Conservation (phyloP, 2,329 filamentous ascomycete genomes). For the Aspergillus terreus region DNA sequence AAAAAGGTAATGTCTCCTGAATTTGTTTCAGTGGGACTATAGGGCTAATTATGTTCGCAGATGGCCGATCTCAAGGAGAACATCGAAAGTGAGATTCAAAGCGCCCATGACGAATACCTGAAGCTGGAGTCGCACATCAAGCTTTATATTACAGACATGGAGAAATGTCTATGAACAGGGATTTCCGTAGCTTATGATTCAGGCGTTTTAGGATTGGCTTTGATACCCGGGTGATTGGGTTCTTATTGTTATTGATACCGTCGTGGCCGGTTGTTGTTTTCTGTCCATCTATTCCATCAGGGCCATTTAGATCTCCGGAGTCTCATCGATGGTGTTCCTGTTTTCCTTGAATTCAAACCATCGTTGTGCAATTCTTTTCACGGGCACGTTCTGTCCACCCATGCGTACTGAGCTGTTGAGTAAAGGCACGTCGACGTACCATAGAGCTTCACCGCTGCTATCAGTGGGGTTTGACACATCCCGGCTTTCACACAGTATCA, state of each 20-base stretch:
- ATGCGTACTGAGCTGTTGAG: slow-evolving; percentile 55
- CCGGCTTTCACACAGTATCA: slow-evolving; percentile 42
- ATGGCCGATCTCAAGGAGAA: slow-evolving; percentile 98
- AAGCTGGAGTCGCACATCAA: slow-evolving; percentile 98
- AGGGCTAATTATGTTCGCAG: slow-evolving; percentile 46
- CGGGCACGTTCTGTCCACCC: slow-evolving; percentile 57
- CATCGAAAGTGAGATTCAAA: slow-evolving; percentile 90
- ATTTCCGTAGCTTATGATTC: slow-evolving; percentile 17
- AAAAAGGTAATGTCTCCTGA: slow-evolving; percentile 70
- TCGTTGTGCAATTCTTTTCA: slow-evolving; percentile 56
- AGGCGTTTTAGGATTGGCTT: slow-evolving; percentile 34
- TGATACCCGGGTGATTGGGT: slow-evolving; percentile 38
- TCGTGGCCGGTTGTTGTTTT: slow-evolving; percentile 5
- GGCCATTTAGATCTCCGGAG: slow-evolving; percentile 6
- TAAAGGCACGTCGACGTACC: slow-evolving; percentile 56
- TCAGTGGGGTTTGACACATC: slow-evolving; percentile 26
- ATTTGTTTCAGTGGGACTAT: background rate
- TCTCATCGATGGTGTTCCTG: slow-evolving; percentile 13
- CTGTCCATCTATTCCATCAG: slow-evolving; percentile 10
- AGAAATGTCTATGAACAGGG: slow-evolving; percentile 66
- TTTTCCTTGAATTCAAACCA: slow-evolving; percentile 61
- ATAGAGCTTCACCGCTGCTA: slow-evolving; percentile 35
- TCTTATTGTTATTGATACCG: slow-evolving; percentile 16
- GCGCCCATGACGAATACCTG: slow-evolving; percentile 87
- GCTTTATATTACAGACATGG: slow-evolving; percentile 98